Evolutionary conservation across 345 rosid genomes (phyloP).

Genomic region (Hypericum perforatum): DNA sequence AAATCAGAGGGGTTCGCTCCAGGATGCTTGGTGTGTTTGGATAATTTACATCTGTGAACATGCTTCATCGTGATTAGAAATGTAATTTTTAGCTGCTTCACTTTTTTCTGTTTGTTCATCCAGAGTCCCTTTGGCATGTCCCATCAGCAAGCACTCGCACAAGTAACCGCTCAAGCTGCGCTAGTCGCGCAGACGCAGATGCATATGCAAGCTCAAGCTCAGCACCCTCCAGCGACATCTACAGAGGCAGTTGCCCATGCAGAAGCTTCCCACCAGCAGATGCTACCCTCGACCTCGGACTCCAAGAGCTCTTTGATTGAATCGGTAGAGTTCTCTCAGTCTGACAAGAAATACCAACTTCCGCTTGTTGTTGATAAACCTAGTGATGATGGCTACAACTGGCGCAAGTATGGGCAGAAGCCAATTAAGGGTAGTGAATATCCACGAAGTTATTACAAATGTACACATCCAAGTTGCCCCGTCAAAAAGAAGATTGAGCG

Average conservation of each 20-base stretch:
- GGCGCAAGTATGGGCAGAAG: slow-evolving; percentile 97
- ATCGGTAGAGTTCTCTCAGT: slow-evolving; percentile 38
- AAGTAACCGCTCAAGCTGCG: too few species aligned
- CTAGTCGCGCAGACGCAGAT: too few species aligned
- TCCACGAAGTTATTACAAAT: slow-evolving; percentile 96
- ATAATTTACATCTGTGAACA: too few species aligned
- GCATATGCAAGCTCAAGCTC: too few species aligned
- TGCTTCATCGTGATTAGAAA: too few species aligned
- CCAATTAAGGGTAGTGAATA: slow-evolving; percentile 89
- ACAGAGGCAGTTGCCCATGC: slow-evolving; percentile 19
- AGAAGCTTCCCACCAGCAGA: slow-evolving; percentile 35
- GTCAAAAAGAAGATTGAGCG: slow-evolving; percentile 96
- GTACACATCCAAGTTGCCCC: slow-evolving; percentile 66
- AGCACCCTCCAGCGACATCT: slow-evolving; percentile 9
- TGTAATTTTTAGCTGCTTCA: too few species aligned
- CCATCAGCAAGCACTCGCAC: too few species aligned
- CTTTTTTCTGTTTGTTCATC: too few species aligned
- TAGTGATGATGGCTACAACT: slow-evolving; percentile 83
- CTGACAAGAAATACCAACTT: slow-evolving; percentile 46
- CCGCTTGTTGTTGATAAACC: slow-evolving; percentile 60
- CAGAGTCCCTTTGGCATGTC: too few species aligned
- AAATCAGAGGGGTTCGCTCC: too few species aligned
- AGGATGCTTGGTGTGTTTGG: too few species aligned
- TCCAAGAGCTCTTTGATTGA: slow-evolving; percentile 29
- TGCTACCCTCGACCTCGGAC: slow-evolving; percentile 29